Percentiles rank a stretch among this genome's conserved stretches.
These are phyloP conservation scores for Mycena chlorophos DNA, from an alignment of 768 basidiomycete genomes.

Conservation along the genomic window DNA sequence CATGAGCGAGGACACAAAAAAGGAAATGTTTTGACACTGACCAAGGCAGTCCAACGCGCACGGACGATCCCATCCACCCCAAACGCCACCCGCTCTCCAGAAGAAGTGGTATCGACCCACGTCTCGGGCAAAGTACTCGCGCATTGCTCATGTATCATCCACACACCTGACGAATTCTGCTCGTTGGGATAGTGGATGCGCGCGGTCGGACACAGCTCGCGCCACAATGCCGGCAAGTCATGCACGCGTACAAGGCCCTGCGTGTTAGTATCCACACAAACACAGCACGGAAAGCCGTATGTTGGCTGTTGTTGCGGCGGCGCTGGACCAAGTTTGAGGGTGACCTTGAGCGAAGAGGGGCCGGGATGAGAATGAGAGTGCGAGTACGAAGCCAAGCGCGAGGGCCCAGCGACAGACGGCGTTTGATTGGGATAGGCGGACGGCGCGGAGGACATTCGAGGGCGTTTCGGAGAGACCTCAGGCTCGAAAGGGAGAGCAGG, in stretches of 20 bases:
- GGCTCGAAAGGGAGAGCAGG: slow-evolving; percentile 13
- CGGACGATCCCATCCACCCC: slow-evolving; percentile 88
- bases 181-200: slow-evolving; percentile 7
- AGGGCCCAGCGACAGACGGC: neutral
- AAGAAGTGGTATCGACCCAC: slow-evolving; percentile 78
- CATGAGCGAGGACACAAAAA: slow-evolving; percentile 2
- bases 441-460: slow-evolving; percentile 1
- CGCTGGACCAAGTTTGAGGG: slow-evolving; percentile 66
- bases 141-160: slow-evolving; percentile 82
- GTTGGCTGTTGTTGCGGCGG: slow-evolving; percentile 52
- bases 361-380: neutral
- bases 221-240: slow-evolving; percentile 60
- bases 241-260: slow-evolving; percentile 65
- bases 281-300: slow-evolving; percentile 61
- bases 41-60: slow-evolving; percentile 92
- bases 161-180: slow-evolving; percentile 43
- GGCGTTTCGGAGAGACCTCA: slow-evolving; percentile 9
- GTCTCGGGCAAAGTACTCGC: slow-evolving; percentile 86
- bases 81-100: slow-evolving; percentile 55
- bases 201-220: slow-evolving; percentile 48
- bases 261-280: slow-evolving; percentile 56
- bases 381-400: too few species aligned
- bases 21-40: slow-evolving; percentile 48
- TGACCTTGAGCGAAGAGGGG: slow-evolving; percentile 49
- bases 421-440: neutral